These are phyloP conservation scores for Apiotrichum mycotoxinovorans DNA, from an alignment of 1,284 basidiomycete genomes.

Conservation along the genomic window DNA sequence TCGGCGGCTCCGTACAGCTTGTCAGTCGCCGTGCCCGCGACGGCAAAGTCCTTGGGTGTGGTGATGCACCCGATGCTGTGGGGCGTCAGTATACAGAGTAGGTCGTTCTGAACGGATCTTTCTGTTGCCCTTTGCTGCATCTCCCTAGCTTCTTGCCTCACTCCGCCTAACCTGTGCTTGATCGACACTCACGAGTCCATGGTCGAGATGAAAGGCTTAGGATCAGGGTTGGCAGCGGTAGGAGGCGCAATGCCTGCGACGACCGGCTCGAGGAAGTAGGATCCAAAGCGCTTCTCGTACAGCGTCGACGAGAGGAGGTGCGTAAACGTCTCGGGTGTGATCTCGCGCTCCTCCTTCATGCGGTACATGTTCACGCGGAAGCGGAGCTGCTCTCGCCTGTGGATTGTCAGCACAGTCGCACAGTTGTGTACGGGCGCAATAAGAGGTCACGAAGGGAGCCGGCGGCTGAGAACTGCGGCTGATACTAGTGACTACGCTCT, in stretches of 20 bases:
- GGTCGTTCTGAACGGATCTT: too few relatives aligned
- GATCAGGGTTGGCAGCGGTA: slow-evolving; percentile 60
- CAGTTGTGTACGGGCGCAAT: background rate
- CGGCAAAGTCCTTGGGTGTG: slow-evolving; percentile 77
- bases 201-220: slow-evolving; percentile 92
- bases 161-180: too few relatives aligned
- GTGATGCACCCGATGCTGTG: slow-evolving; percentile 70
- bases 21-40: slow-evolving; percentile 86
- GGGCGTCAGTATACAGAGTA: slow-evolving; percentile 8
- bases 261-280: slow-evolving; percentile 96
- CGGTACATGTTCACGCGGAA: slow-evolving; percentile 99
- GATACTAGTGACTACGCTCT: too few relatives aligned
- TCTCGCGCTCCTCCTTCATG: slow-evolving; percentile 98
- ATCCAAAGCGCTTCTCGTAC: slow-evolving; percentile 93
- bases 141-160: background rate
- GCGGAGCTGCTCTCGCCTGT: slow-evolving; percentile 79
- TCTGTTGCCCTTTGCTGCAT: too few relatives aligned
- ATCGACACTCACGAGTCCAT: slow-evolving; percentile 76
- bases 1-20: slow-evolving; percentile 98
- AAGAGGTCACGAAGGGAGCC: too few relatives aligned
- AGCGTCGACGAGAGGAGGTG: slow-evolving; percentile 95
- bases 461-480: too few relatives aligned
- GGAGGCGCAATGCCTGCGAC: slow-evolving; percentile 77
- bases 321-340: slow-evolving; percentile 93
- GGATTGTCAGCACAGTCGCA: slow-evolving; percentile 2